Percentiles rank a stretch among this genome's conserved stretches.
phyloP scores from a whole-genome alignment of 208 protist genomes.

The Leishmania guyanensis region DNA sequence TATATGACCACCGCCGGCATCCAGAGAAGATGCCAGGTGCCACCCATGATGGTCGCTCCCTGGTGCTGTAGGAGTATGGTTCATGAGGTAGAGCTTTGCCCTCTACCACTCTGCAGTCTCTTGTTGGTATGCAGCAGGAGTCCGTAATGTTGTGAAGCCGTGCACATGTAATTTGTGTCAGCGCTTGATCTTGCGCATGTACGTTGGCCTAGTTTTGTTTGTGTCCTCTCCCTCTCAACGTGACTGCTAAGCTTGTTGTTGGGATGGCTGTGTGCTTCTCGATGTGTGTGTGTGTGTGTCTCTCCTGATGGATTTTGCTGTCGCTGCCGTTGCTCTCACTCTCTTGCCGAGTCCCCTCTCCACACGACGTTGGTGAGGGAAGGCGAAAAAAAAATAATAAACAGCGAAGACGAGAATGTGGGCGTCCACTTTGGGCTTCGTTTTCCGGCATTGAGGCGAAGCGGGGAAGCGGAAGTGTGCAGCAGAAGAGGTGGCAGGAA shows the following conservation, averaged over 20 bases:
- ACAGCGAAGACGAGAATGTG: not conserved
- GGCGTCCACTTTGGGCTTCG: not conserved
- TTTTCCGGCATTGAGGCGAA: not conserved
- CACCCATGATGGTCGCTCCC: conserved; percentile 78
- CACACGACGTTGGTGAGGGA: not conserved
- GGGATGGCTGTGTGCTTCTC: not conserved
- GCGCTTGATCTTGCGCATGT: not conserved
- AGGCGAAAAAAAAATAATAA: not conserved
- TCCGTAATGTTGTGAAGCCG: not conserved
- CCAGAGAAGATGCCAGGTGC: conserved; percentile 60
- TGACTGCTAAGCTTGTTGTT: not conserved
- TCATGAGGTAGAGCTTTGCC: not conserved
- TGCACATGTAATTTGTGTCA: not conserved
- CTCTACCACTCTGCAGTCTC: not conserved
- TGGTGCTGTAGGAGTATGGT: conserved; percentile 58
- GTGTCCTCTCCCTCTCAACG: not conserved
- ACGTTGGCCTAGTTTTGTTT: not conserved
- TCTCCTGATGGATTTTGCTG: not conserved
- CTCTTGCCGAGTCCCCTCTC: not conserved
- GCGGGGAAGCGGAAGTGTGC: not conserved
- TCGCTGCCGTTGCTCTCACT: not conserved
- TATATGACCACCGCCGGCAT: conserved; percentile 66
- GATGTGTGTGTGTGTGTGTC: not conserved
- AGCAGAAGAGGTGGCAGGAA: not conserved
- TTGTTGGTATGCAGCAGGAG: not conserved